These are phyloP conservation scores for Lachnellula subtilissima DNA, from an alignment of 2,329 filamentous ascomycete species.

Conservation along the genomic window DNA sequence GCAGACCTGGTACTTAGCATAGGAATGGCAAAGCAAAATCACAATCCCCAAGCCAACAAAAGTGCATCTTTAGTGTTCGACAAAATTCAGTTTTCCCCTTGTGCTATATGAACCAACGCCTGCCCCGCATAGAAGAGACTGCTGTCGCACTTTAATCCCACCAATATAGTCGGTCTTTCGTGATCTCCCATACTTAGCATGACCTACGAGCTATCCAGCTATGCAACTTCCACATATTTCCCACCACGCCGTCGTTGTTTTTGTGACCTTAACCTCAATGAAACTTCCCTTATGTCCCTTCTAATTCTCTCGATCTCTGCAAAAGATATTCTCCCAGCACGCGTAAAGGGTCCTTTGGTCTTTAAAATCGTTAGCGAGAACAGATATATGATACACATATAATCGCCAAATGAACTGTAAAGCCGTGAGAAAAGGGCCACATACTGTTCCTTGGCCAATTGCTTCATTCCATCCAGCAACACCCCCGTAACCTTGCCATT, in stretches of 20 bases:
- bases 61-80: not conserved
- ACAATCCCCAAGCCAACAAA: constrained; percentile 21
- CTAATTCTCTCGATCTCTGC: constrained; percentile 61
- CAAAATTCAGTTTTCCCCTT: not conserved
- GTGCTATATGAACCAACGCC: not conserved
- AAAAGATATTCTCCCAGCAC: constrained; percentile 67
- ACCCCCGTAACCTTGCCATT: constrained; percentile 66
- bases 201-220: not conserved
- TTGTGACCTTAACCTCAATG: too few species aligned
- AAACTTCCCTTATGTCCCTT: constrained; percentile 31
- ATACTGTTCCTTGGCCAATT: constrained; percentile 65
- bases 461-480: constrained; percentile 70
- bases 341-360: constrained; percentile 64
- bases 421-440: constrained; percentile 32
- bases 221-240: too few species aligned
- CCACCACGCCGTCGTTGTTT: too few species aligned
- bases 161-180: too few species aligned
- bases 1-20: constrained; percentile 24
- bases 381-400: not conserved
- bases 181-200: not conserved
- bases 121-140: not conserved
- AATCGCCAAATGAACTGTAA: not conserved
- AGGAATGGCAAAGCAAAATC: constrained; percentile 25
- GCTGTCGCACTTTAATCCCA: too few species aligned
- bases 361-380: constrained; percentile 24